Conservation (phyloP, 1,284 basidiomycete species). For the Sanghuangporus weigelae region DNA sequence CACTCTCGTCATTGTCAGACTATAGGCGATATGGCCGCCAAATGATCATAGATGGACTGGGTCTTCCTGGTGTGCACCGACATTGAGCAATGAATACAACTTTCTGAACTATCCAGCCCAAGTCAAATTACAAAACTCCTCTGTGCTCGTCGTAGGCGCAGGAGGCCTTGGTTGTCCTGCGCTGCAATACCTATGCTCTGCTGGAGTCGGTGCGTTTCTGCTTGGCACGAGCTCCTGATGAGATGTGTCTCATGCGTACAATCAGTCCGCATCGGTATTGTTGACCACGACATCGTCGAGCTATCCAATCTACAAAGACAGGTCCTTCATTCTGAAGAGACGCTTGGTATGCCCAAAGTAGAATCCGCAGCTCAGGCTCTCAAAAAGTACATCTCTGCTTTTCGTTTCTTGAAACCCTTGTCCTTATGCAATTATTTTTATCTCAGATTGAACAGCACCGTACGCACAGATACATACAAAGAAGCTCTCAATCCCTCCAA, state of each 20-base stretch:
- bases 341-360: slow-evolving; percentile 81
- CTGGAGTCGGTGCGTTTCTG: slow-evolving; percentile 73
- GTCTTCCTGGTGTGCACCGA: slow-evolving; percentile 58
- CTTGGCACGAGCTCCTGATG: not conserved
- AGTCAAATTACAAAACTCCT: slow-evolving; percentile 68
- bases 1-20: slow-evolving; percentile 37
- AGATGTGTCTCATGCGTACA: not conserved
- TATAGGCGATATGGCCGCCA: slow-evolving; percentile 93
- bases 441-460: slow-evolving; percentile 65
- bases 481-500: slow-evolving; percentile 56
- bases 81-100: not conserved
- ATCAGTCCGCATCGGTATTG: slow-evolving; percentile 75
- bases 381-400: slow-evolving; percentile 41
- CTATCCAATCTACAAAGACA: slow-evolving; percentile 93
- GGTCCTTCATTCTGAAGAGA: slow-evolving; percentile 79
- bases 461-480: slow-evolving; percentile 49
- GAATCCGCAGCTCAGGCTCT: slow-evolving; percentile 73
- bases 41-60: slow-evolving; percentile 92
- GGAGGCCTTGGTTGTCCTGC: slow-evolving; percentile 97
- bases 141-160: slow-evolving; percentile 87
- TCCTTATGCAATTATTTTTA: slow-evolving; percentile 1
- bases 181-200: slow-evolving; percentile 88
- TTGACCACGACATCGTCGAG: slow-evolving; percentile 91
- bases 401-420: not conserved
- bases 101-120: slow-evolving; percentile 55